Evolutionary conservation across 225 moss, liverwort and hornwort genomes (phyloP).

Genomic region (Lunularia cruciata): DNA sequence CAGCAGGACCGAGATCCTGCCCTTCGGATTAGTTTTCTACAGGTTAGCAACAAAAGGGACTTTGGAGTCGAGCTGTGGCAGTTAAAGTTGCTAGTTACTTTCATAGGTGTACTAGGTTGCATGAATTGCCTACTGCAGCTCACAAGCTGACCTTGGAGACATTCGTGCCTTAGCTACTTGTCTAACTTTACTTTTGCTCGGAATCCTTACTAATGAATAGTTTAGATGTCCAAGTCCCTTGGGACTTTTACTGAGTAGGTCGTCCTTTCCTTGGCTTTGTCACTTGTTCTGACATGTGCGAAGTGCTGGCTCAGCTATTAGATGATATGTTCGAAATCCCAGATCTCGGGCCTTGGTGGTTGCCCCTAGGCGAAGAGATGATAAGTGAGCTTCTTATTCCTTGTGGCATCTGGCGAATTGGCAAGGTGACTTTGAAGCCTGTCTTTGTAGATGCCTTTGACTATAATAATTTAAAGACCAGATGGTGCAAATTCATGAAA

Average conservation of each 20-base stretch:
- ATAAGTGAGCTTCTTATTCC: slow-evolving; percentile 60
- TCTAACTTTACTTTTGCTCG: too few relatives aligned
- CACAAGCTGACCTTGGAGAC: too few relatives aligned
- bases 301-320: slow-evolving; percentile 47
- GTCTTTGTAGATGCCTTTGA: too few relatives aligned
- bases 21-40: slow-evolving; percentile 76
- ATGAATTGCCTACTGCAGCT: too few relatives aligned
- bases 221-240: too few relatives aligned
- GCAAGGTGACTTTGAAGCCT: slow-evolving; percentile 49
- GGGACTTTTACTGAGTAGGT: too few relatives aligned
- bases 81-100: background rate
- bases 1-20: slow-evolving; percentile 70
- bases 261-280: background rate
- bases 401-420: slow-evolving; percentile 74
- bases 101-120: too few relatives aligned
- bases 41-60: slow-evolving; percentile 37
- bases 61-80: background rate
- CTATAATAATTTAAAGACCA: too few relatives aligned
- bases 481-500: too few relatives aligned
- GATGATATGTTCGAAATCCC: slow-evolving; percentile 80
- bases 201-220: too few relatives aligned
- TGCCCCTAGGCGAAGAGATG: slow-evolving; percentile 57
- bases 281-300: background rate
- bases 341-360: slow-evolving; percentile 64
- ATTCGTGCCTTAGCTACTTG: too few relatives aligned